Percentiles rank a stretch among this genome's conserved stretches.
Conservation (phyloP, 2,329 filamentous ascomycete genomes). For the Aspergillus fumigatiaffinis region DNA sequence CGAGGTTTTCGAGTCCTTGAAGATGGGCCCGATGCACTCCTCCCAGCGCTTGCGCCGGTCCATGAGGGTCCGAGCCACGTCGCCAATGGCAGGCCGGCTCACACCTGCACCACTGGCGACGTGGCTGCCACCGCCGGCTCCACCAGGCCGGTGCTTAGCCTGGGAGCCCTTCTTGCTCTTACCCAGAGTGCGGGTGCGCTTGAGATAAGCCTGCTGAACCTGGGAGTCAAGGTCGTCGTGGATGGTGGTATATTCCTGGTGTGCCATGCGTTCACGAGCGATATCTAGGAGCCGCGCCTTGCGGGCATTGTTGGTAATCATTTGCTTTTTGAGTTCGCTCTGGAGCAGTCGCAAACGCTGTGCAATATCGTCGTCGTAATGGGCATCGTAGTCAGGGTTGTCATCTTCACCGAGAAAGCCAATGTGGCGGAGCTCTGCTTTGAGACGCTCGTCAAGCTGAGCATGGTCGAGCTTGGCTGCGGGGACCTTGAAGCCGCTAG, state of each 20-base stretch:
- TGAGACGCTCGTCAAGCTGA: conserved; percentile 83
- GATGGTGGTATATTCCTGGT: conserved; percentile 96
- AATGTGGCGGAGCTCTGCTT: conserved; percentile 85
- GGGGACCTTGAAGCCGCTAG: conserved; percentile 74
- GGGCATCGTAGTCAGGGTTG: conserved; percentile 76
- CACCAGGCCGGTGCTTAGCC: conserved; percentile 54
- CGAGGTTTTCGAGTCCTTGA: conserved; percentile 73
- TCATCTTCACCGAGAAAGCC: conserved; percentile 73
- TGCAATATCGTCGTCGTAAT: conserved; percentile 91
- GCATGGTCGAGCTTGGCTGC: conserved; percentile 77
- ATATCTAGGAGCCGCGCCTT: conserved; percentile 83
- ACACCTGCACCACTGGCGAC: conserved; percentile 35
- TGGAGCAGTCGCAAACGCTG: conserved; percentile 85
- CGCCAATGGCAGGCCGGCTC: conserved; percentile 68
- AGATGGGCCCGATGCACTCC: conserved; percentile 83
- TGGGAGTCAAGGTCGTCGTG: conserved; percentile 94
- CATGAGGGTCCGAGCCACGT: conserved; percentile 88
- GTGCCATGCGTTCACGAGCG: conserved; percentile 86
- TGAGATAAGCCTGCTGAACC: conserved; percentile 91
- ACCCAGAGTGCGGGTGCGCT: conserved; percentile 88
- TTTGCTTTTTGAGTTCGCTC: conserved; percentile 73
- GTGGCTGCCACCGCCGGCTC: conserved; percentile 68
- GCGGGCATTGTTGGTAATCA: conserved; percentile 82
- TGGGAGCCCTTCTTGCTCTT: conserved; percentile 88
- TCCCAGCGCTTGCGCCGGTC: conserved; percentile 86